Base-by-base conservation (phyloP, 2,329 filamentous ascomycete genomes). In the Colletotrichum gigasporum region DNA sequence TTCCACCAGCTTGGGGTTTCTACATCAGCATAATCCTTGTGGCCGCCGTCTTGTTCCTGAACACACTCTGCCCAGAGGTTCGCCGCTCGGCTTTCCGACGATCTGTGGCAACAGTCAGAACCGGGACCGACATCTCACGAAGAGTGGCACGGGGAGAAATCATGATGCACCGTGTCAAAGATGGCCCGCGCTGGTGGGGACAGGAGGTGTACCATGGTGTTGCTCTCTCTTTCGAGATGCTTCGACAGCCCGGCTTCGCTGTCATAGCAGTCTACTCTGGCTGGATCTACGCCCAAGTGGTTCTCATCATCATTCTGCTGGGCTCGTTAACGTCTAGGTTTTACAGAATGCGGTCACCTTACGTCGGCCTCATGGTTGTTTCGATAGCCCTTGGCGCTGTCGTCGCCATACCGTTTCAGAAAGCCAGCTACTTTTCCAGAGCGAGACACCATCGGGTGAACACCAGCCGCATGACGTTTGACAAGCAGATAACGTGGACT, bases 231-330 rank as follows among this genome's bases (percentile, higher is more conserved):
- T 74, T 85, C 18, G 87, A 89, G 70, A 94, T 94, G 91, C 79
- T 93, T 52, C 85, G 84, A 35, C 91, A 94, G 72, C 86, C 90
- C 3, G 91, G 91, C 0, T 94, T 94, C 73, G 76, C 87, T n/a
- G 77, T 93, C 28, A 81, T 94, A 71, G 85, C 90, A 2, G 65
- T 91, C n/a, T 94, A 94, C 74, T 81, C 89, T 12, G 89, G 85
- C 6, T 94, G 91, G 91, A 91, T 93, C 45, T 93, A 94, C 73
- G 90, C 90, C 2, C 90, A 94, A 71, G 83, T 93, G 2, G 90
- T 92, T 5, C 80, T 94, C 57, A 82, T 93, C 62, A 91, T 94
- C 64, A 81, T 92, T 61, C 83, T 93, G 63, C 82, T 94, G 5
- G 91, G 91, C 14, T 90, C 91, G 5, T 78, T 94, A n/a, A 82